Evolutionary conservation across 2,329 filamentous ascomycete genomes (phyloP).

Genomic region (Sclerotinia borealis): DNA sequence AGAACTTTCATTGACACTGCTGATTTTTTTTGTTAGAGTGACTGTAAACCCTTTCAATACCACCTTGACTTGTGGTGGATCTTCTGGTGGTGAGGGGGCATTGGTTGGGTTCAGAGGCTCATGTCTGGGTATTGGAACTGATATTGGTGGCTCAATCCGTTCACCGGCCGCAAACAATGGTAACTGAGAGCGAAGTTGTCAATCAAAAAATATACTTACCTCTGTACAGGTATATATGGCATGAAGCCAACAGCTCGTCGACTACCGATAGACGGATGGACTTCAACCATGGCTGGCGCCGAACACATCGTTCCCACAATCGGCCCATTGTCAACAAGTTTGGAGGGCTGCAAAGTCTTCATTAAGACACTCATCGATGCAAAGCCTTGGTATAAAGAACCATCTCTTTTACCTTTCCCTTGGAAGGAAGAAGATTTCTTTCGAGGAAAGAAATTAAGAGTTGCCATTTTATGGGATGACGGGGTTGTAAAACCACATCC

Average conservation of each 20-base stretch:
- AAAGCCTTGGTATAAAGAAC: constrained; percentile 47
- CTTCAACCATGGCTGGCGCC: constrained; percentile 22
- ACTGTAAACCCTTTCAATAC: constrained; percentile 51
- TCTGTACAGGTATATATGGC: constrained; percentile 26
- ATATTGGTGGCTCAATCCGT: constrained; percentile 46
- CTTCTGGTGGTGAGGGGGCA: constrained; percentile 52
- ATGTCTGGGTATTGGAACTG: constrained; percentile 47
- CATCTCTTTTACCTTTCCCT: constrained; percentile 46
- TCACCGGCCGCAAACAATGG: constrained; percentile 43
- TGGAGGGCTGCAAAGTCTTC: constrained; percentile 42
- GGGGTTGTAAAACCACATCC: constrained; percentile 55
- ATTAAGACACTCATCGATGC: constrained; percentile 37
- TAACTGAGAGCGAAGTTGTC: not conserved
- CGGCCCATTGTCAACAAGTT: constrained; percentile 48
- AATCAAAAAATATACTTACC: constrained; percentile 13
- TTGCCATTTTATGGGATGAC: constrained; percentile 56
- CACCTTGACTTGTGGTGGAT: constrained; percentile 45
- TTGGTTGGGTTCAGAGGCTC: constrained; percentile 46
- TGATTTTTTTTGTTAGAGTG: constrained; percentile 33
- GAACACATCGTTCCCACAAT: constrained; percentile 41
- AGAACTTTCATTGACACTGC: not conserved
- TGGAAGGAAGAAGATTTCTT: constrained; percentile 39
- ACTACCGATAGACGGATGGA: constrained; percentile 23
- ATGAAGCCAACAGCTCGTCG: constrained; percentile 29
- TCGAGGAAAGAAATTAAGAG: constrained; percentile 43